Percentiles rank a stretch among this genome's conserved stretches.
Conservation (phyloP, 352 stramenopile genomes). For the Phytophthora colocasiae region DNA sequence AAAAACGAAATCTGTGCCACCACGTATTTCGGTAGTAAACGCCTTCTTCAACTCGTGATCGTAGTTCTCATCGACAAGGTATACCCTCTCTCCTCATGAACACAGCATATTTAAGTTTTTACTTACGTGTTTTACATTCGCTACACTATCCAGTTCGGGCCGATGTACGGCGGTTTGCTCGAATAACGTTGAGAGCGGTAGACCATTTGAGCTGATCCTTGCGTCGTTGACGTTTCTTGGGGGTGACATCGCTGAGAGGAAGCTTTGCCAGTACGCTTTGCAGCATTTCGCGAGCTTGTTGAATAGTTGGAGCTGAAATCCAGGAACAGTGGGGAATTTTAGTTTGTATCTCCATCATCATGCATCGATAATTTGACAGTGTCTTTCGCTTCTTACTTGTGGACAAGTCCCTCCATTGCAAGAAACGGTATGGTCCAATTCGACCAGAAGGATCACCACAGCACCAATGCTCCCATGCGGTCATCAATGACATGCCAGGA, state of each 20-base stretch:
- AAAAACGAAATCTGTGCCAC: too few species aligned
- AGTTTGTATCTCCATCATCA: constrained; percentile 6
- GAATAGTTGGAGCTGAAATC: not conserved
- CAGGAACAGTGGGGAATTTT: not conserved
- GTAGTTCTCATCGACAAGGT: too few species aligned
- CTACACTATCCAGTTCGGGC: not conserved
- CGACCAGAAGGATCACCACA: not conserved
- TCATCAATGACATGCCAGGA: not conserved
- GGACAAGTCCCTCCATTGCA: not conserved
- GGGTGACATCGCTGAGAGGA: not conserved
- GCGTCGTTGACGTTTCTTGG: constrained; percentile 1
- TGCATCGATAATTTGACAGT: not conserved
- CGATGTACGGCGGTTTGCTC: not conserved
- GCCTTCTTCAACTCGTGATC: too few species aligned
- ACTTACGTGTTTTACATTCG: not conserved
- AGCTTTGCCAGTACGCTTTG: not conserved
- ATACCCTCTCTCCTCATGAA: too few species aligned
- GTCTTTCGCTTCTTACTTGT: not conserved
- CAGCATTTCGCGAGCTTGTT: not conserved
- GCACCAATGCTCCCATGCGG: not conserved
- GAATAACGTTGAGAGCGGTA: not conserved
- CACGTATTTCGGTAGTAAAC: too few species aligned
- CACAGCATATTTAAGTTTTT: not conserved
- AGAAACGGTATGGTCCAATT: not conserved
- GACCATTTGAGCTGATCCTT: constrained; percentile 12